Conservation (phyloP, 495 filamentous ascomycete genomes). For the Annulohypoxylon moriforme region DNA sequence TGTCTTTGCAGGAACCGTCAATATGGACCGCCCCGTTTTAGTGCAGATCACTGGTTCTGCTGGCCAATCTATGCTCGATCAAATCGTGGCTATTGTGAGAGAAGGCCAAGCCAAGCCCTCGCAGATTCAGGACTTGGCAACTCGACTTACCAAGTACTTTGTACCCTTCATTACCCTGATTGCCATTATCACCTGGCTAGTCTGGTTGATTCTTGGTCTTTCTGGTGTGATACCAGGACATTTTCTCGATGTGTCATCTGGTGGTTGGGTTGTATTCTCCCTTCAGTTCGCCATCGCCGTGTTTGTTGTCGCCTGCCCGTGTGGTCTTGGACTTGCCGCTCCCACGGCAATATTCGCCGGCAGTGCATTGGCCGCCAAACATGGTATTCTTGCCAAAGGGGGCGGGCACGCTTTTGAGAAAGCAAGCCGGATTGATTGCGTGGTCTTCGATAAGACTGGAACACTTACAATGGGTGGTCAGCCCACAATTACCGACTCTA, state of each 20-base stretch:
- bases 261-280: conserved; percentile 88
- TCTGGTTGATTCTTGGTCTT: conserved; percentile 82
- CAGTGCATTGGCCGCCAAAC: conserved; percentile 83
- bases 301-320: conserved; percentile 95
- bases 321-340: conserved; percentile 90
- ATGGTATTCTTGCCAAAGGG: conserved; percentile 94
- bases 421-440: conserved; percentile 83
- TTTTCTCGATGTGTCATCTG: conserved; percentile 73
- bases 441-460: conserved; percentile 97
- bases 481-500: conserved; percentile 79
- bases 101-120: conserved; percentile 91
- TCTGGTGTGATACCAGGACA: conserved; percentile 72
- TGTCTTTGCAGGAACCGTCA: conserved; percentile 89
- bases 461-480: conserved; percentile 89
- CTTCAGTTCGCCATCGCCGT: conserved; percentile 94
- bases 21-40: conserved; percentile 76
- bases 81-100: conserved; percentile 88
- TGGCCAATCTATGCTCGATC: conserved; percentile 89
- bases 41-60: conserved; percentile 75
- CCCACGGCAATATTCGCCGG: conserved; percentile 95
- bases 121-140: conserved; percentile 86
- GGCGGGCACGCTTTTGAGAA: conserved; percentile 97
- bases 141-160: conserved; percentile 86
- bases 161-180: conserved; percentile 86
- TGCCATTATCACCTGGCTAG: conserved; percentile 82